phyloP scores from a whole-genome alignment of 768 basidiomycete species.

The Tylopilus balloui region DNA sequence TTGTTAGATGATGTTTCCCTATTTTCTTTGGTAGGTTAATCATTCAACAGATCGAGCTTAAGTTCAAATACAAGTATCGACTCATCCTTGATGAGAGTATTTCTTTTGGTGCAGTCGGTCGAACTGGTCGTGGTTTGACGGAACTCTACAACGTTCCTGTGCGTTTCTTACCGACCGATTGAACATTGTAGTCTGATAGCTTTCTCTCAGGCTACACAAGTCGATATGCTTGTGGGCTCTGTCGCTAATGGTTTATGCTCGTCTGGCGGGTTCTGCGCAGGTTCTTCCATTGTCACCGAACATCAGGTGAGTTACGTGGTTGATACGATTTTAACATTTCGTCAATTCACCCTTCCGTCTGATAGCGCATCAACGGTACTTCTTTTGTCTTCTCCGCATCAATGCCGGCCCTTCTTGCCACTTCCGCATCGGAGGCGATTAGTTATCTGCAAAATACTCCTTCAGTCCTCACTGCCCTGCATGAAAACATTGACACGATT shows the following conservation, averaged over 20 bases:
- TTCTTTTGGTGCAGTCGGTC: constrained; percentile 89
- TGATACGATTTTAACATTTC: not conserved
- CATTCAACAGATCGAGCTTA: constrained; percentile 77
- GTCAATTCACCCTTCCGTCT: not conserved
- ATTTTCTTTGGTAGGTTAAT: not conserved
- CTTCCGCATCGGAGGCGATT: constrained; percentile 83
- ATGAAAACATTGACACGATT: constrained; percentile 75
- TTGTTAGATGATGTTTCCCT: constrained; percentile 24
- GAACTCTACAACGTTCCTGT: constrained; percentile 93
- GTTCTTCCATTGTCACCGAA: constrained; percentile 72
- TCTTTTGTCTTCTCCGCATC: constrained; percentile 96
- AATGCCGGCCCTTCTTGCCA: constrained; percentile 85
- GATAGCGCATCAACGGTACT: constrained; percentile 89
- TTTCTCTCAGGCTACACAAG: constrained; percentile 63
- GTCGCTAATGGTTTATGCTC: constrained; percentile 80
- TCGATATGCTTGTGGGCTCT: constrained; percentile 95
- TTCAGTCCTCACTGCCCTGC: constrained; percentile 67
- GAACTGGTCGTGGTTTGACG: constrained; percentile 91
- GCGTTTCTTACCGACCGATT: constrained; percentile 26
- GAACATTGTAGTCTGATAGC: not conserved
- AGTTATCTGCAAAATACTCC: constrained; percentile 72
- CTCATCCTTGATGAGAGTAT: constrained; percentile 90
- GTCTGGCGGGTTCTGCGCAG: constrained; percentile 93
- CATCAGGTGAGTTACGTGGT: constrained; percentile 61
- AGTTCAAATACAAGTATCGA: constrained; percentile 93